Percentiles rank a stretch among this genome's conserved stretches.
Conservation (phyloP, 805 yeast genomes). For the Wickerhamiella parazyma region DNA sequence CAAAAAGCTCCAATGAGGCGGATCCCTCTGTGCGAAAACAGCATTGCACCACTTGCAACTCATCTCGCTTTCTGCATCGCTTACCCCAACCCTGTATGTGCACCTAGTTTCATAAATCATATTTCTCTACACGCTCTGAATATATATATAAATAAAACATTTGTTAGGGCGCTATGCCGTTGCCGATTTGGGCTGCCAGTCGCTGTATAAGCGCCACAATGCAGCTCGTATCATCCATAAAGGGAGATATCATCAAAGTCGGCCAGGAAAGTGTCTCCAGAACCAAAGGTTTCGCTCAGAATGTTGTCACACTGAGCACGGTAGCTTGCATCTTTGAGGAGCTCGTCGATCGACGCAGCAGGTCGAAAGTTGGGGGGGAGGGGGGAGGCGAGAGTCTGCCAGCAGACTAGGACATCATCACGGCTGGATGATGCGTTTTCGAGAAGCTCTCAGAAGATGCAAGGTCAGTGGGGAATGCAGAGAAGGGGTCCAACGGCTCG, state of each 20-base stretch:
- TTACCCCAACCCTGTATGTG: too few species aligned
- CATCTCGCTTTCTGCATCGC: too few species aligned
- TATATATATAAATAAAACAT: conserved; percentile 3
- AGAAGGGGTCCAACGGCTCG: conserved; percentile 10
- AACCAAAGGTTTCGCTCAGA: conserved; percentile 14
- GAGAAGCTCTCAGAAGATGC: conserved; percentile 17
- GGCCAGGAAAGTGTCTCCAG: conserved; percentile 18
- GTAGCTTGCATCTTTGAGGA: conserved; percentile 15
- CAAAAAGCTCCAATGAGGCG: too few species aligned
- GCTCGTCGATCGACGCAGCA: conserved; percentile 25
- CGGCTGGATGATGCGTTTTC: conserved; percentile 25
- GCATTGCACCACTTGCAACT: too few species aligned
- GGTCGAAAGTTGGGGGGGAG: conserved; percentile 15
- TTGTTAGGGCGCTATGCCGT: conserved; percentile 1
- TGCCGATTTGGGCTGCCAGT: conserved; percentile 9
- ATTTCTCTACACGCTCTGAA: neutral
- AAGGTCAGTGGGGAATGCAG: conserved; percentile 9
- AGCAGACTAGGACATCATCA: conserved; percentile 16
- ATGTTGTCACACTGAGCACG: conserved; percentile 19
- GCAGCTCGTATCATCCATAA: conserved; percentile 6
- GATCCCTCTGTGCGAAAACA: too few species aligned
- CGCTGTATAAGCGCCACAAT: conserved; percentile 12
- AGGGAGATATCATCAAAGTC: conserved; percentile 11
- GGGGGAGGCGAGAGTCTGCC: conserved; percentile 7
- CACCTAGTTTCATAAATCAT: too few species aligned